Evolutionary conservation across 1,284 basidiomycete species (phyloP), one percentile per base, ranked within the genome.

Genomic region (Rhodotorula sp.): DNA sequence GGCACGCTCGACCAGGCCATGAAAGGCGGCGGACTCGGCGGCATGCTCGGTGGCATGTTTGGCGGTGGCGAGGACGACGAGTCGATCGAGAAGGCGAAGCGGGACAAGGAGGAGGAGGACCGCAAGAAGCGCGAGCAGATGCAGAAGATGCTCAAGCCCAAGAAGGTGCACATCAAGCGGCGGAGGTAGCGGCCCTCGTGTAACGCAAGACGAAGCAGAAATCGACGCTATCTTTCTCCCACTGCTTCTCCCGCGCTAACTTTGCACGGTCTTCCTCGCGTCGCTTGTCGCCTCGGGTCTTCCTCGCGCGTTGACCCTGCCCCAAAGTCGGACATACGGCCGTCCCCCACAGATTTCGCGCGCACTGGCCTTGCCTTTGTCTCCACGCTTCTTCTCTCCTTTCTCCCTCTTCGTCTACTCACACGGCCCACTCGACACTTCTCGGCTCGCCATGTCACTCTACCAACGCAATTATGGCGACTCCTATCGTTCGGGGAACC

Each of bases 1-100:
- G 90, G 90, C 1, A 84, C 90, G 47, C 82, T 92, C 59, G 83
- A 91, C 49, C 88, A 90, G 52, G 86, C 90, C 0, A 82, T 91
- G 54, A 90, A 90, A 78, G 90, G 90, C 3, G 89, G 89, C 1
- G 89, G 91, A 86, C 58, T 72, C 51, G 72, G 67, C 84, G 85
- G 68, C 85, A 87, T 65, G 81, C 82, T 52, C 67, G 73, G 73
- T 84, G 85, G 70, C 85, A 87, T 65, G 81, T 81, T 54, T 68
- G 81, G 81, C 22, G 82, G 81, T 20, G 84, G 83, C 8, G 76
- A 75, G 32, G 62, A 47, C 13, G 79, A 83, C 88, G 81, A 90
- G 88, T 79, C 61, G 49, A 39, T 46, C 10, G 63, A 57, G 46
- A 55, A 62, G 20, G 49, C 53, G 24, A 59, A 61, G 52, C 47